Evolutionary conservation across 2,329 filamentous ascomycete species (phyloP), one percentile per base, ranked within the genome.

Genomic region (Fusarium cicatricum): DNA sequence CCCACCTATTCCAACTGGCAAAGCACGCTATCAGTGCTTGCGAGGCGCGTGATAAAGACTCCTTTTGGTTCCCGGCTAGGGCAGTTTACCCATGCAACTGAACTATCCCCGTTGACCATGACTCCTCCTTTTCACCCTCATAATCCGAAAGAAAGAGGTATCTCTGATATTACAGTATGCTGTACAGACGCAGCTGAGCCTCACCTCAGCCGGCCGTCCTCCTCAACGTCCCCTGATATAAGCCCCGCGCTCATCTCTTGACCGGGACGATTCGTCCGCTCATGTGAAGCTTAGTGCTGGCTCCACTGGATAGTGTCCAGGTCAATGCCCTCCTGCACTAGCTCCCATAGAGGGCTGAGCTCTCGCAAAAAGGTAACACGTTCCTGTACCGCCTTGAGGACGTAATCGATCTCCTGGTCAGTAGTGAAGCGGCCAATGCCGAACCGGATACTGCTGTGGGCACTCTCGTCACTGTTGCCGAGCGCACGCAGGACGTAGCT

Each of bases 231-330:
- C 43, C 53, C 50, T 55, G 17, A 45, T 48, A 31, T 29, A 10
- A 28, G 48, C 33, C 33, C 34, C 33, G 23, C 21, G 17, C 45
- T 19, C 26, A 19, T 11, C 11, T 15, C 36, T 52, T 36, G 32
- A 50, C 26, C 21, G 11, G 29, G 16, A 47, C 26, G 52, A 46
- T 43, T 37, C 44, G 40, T 60, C 26, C 34, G 36, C 23, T 36
- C 15, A 47, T 5, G 17, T 23, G 26, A 21, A 34, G 7, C 55
- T 84, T 81, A 98, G 77, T 99, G 95, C 80, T 97, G 93, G 73
- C 90, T 96, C 95, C 95, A 99, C 78, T 99, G 89, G 70, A 99
- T 99, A 37, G 92, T 97, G 77, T 96, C 91, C 66, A 99, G 79
- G 72, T 97, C 95, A 62, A 99, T 86, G 14, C 95, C 95, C 75